Percentiles rank a stretch among this genome's conserved stretches.
phyloP scores from a whole-genome alignment of 805 yeast genomes.

The Lipomyces anomalus region DNA sequence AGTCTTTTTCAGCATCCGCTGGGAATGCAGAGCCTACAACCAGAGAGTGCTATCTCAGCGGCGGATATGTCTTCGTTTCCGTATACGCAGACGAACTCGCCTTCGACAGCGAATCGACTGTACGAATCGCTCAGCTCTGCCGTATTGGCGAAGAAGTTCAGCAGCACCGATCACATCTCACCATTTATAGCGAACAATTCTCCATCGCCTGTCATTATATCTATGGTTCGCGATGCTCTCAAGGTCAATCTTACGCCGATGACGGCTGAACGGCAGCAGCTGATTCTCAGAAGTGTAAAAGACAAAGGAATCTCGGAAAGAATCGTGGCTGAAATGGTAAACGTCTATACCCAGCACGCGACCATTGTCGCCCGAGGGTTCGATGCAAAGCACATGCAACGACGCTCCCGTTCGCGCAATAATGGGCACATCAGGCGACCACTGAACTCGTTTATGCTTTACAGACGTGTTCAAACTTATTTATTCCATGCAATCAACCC shows the following conservation, averaged over 20 bases:
- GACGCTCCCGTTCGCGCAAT: neutral
- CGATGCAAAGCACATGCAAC: slow-evolving; percentile 3
- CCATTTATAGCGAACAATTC: slow-evolving; percentile 2
- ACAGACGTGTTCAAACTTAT: slow-evolving; percentile 40
- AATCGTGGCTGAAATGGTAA: slow-evolving; percentile 2
- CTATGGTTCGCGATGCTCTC: slow-evolving; percentile 5
- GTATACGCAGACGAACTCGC: no score
- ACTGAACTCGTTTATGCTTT: slow-evolving; percentile 45
- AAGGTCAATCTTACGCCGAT: slow-evolving; percentile 2
- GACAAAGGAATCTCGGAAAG: neutral
- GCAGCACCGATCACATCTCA: neutral
- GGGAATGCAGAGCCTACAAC: no score
- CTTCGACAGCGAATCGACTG: no score
- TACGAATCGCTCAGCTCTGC: no score
- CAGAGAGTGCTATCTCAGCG: no score
- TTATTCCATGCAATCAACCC: slow-evolving; percentile 25
- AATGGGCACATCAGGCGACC: slow-evolving; percentile 39
- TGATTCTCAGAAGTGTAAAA: neutral
- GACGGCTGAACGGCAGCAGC: neutral
- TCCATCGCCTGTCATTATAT: neutral
- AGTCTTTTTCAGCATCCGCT: neutral
- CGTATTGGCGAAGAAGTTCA: neutral
- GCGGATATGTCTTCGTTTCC: no score
- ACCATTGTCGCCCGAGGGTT: slow-evolving; percentile 2
- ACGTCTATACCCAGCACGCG: slow-evolving; percentile 2